Conservation (phyloP, 1,284 basidiomycete species). For the Hymenochaete sp. region DNA sequence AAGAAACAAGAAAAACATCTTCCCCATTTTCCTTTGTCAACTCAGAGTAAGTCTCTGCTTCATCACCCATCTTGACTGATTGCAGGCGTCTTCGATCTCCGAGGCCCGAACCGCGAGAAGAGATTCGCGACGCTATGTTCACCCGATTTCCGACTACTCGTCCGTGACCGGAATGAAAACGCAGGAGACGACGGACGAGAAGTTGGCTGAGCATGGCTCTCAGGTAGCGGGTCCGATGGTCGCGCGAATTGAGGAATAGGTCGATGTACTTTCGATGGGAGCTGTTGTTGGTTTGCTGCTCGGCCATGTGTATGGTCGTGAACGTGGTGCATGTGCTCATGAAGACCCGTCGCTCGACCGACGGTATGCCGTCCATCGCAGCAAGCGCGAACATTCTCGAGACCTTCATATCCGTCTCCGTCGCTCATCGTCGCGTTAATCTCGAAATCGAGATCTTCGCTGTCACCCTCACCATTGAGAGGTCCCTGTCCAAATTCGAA, state of each 20-base stretch:
- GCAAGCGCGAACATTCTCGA: slow-evolving; percentile 92
- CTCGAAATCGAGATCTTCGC: slow-evolving; percentile 76
- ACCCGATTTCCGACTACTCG: slow-evolving; percentile 15
- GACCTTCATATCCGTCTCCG: slow-evolving; percentile 73
- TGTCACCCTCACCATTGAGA: slow-evolving; percentile 36
- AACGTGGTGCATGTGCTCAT: slow-evolving; percentile 42
- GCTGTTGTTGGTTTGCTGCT: too few relatives aligned
- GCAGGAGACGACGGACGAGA: slow-evolving; percentile 16
- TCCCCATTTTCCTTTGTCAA: too few relatives aligned
- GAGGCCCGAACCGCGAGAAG: slow-evolving; percentile 16
- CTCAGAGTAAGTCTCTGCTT: too few relatives aligned
- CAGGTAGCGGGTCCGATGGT: slow-evolving; percentile 1
- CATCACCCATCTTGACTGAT: slow-evolving; percentile 2
- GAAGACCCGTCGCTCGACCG: slow-evolving; percentile 40
- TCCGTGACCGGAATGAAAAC: slow-evolving; percentile 17
- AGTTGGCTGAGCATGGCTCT: slow-evolving; percentile 9
- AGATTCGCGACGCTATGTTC: slow-evolving; percentile 13
- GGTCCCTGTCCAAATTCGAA: slow-evolving; percentile 49
- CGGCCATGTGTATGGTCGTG: slow-evolving; percentile 23
- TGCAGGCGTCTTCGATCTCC: slow-evolving; percentile 14
- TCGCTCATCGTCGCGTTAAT: slow-evolving; percentile 67
- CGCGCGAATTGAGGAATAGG: slow-evolving; percentile 12
- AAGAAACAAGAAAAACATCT: too few relatives aligned
- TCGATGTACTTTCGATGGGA: slow-evolving; percentile 4
- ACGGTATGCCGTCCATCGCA: slow-evolving; percentile 90